These are phyloP conservation scores for Quercus wislizeni DNA, from an alignment of 306 rosid species.

Conservation along the genomic window DNA sequence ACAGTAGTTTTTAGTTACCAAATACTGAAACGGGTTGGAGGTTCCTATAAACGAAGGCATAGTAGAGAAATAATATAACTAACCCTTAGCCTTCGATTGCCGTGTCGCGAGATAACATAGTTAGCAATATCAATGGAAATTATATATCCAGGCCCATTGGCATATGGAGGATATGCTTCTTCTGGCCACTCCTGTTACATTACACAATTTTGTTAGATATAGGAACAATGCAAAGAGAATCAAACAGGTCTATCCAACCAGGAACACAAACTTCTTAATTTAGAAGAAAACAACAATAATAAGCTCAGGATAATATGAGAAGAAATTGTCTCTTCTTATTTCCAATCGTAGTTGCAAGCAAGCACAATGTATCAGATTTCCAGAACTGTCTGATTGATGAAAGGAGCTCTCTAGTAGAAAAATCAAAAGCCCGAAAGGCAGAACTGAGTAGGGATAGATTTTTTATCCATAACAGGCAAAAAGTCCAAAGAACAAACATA, in stretches of 20 bases:
- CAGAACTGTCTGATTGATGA: not conserved
- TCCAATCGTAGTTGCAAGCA: not conserved
- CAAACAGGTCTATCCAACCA: not conserved
- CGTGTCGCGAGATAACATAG: slow-evolving; percentile 62
- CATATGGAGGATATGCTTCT: slow-evolving; percentile 88
- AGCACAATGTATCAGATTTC: not conserved
- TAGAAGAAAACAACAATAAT: not conserved
- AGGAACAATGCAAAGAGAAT: not conserved
- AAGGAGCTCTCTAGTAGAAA: not conserved
- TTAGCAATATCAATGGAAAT: slow-evolving; percentile 78
- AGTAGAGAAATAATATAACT: slow-evolving; percentile 20
- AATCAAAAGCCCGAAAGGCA: not conserved
- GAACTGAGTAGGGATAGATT: not conserved
- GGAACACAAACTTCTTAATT: not conserved
- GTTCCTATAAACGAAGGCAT: not conserved
- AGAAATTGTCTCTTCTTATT: not conserved
- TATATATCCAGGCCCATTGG: slow-evolving; percentile 91
- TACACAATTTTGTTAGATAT: slow-evolving; percentile 23
- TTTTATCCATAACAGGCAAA: not conserved
- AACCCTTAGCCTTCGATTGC: slow-evolving; percentile 63
- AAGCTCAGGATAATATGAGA: not conserved
- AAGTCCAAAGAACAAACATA: slow-evolving; percentile 10
- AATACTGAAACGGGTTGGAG: not conserved
- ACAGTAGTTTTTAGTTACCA: slow-evolving; percentile 14
- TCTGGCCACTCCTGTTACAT: slow-evolving; percentile 92